phyloP scores from a whole-genome alignment of 2,329 filamentous ascomycete genomes.

The Monilinia polystroma region DNA sequence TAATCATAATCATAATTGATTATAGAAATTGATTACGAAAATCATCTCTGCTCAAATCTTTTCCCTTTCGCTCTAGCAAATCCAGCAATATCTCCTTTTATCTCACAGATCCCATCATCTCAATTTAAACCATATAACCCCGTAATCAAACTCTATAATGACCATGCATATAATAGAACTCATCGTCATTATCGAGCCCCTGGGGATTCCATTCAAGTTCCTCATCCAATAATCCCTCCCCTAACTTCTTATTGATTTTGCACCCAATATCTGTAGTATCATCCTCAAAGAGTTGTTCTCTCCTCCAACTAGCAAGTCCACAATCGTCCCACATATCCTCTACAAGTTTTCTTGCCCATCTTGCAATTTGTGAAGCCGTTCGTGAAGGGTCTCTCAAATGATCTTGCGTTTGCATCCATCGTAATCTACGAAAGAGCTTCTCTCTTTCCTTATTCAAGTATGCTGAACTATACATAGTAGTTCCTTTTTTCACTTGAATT shows the following conservation, averaged over 20 bases:
- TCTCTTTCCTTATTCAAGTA: slow-evolving; percentile 5
- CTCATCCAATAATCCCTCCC: neutral
- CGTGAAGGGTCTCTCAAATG: neutral
- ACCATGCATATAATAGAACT: neutral
- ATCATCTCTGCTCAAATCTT: no score
- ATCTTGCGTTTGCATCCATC: slow-evolving; percentile 21
- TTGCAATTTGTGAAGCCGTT: neutral
- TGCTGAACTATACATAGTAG: slow-evolving; percentile 19
- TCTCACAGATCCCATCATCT: neutral
- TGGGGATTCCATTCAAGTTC: neutral
- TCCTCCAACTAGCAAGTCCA: neutral
- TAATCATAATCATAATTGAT: no score
- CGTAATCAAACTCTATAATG: neutral
- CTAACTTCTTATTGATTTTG: slow-evolving; percentile 13
- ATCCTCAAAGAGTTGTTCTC: neutral
- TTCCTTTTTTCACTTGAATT: slow-evolving; percentile 11
- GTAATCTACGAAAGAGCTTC: slow-evolving; percentile 16
- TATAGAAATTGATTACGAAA: no score
- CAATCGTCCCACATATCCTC: slow-evolving; percentile 20
- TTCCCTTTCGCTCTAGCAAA: no score
- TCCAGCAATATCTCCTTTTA: neutral
- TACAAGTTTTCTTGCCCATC: slow-evolving; percentile 16
- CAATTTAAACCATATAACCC: neutral
- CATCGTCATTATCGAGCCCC: neutral
- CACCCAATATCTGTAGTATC: slow-evolving; percentile 11